phyloP scores from a whole-genome alignment of 2,329 filamentous ascomycete genomes.

The Aspergillus sp. region DNA sequence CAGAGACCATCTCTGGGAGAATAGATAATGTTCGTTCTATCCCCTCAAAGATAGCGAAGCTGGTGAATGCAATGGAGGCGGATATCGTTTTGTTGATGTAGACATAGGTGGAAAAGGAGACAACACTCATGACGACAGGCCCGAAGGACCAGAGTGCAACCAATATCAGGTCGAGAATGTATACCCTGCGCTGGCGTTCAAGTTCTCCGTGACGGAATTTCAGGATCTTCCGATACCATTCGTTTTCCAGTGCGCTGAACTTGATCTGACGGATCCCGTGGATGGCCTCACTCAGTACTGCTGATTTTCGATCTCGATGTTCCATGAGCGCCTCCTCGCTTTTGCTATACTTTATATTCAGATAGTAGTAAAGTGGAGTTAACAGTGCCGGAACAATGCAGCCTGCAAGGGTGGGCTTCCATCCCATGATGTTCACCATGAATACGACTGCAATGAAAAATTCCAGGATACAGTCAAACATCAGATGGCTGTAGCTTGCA shows the following conservation, averaged over 20 bases:
- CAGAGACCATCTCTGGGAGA: constrained; percentile 68
- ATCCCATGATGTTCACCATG: constrained; percentile 66
- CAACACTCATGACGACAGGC: constrained; percentile 68
- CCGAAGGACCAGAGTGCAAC: constrained; percentile 69
- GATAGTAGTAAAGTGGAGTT: constrained; percentile 65
- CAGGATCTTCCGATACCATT: constrained; percentile 71
- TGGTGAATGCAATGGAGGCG: constrained; percentile 75
- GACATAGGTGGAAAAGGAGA: constrained; percentile 67
- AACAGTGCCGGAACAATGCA: constrained; percentile 62
- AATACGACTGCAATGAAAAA: constrained; percentile 65
- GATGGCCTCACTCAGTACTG: constrained; percentile 70
- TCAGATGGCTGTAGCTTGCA: constrained; percentile 61
- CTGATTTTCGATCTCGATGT: constrained; percentile 70
- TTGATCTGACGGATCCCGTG: constrained; percentile 82
- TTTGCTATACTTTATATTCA: constrained; percentile 62
- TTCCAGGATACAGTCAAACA: constrained; percentile 62
- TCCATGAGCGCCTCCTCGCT: constrained; percentile 72
- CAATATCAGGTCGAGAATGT: constrained; percentile 60
- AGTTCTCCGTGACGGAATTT: constrained; percentile 66
- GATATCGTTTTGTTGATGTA: constrained; percentile 58
- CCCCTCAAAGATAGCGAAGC: constrained; percentile 68
- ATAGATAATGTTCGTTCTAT: constrained; percentile 67
- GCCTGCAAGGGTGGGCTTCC: constrained; percentile 65
- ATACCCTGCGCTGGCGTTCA: constrained; percentile 62
- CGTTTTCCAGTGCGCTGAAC: constrained; percentile 70